phyloP scores from a whole-genome alignment of 495 filamentous ascomycete genomes.

The Talaromyces thailandensis region DNA sequence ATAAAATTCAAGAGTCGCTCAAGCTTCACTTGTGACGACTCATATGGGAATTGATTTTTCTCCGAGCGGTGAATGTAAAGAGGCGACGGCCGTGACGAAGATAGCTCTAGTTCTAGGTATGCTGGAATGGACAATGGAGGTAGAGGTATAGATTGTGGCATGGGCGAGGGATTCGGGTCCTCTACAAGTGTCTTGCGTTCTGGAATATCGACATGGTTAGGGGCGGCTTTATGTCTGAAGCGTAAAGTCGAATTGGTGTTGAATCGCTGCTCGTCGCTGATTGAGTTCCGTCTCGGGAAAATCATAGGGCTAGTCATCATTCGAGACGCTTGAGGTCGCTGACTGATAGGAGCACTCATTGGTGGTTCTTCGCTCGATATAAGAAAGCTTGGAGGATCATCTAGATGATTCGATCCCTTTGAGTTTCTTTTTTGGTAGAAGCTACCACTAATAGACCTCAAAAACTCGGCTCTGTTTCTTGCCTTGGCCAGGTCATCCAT shows the following conservation, averaged over 20 bases:
- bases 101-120: conserved; percentile 80
- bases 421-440: conserved; percentile 11
- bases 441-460: conserved; percentile 6
- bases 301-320: conserved; percentile 27
- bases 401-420: conserved; percentile 17
- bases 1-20: conserved; percentile 90
- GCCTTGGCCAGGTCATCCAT: conserved; percentile 3
- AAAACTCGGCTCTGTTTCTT: conserved; percentile 4
- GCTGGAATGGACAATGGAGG: conserved; percentile 83
- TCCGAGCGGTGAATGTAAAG: conserved; percentile 75
- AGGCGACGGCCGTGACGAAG: conserved; percentile 71
- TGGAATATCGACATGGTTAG: conserved; percentile 30
- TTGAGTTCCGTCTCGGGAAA: conserved; percentile 3
- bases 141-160: conserved; percentile 62
- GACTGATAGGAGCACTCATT: conserved; percentile 13
- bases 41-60: conserved; percentile 74
- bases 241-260: conserved; percentile 21
- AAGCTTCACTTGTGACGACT: conserved; percentile 92
- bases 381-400: conserved; percentile 16
- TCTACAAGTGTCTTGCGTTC: conserved; percentile 12
- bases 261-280: conserved; percentile 3
- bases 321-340: conserved; percentile 24
- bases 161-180: conserved; percentile 49
- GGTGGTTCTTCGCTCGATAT: conserved; percentile 12
- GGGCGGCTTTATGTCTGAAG: conserved; percentile 21